Evolutionary conservation across 2,329 filamentous ascomycete genomes (phyloP).

Genomic region (Pyricularia sp.): DNA sequence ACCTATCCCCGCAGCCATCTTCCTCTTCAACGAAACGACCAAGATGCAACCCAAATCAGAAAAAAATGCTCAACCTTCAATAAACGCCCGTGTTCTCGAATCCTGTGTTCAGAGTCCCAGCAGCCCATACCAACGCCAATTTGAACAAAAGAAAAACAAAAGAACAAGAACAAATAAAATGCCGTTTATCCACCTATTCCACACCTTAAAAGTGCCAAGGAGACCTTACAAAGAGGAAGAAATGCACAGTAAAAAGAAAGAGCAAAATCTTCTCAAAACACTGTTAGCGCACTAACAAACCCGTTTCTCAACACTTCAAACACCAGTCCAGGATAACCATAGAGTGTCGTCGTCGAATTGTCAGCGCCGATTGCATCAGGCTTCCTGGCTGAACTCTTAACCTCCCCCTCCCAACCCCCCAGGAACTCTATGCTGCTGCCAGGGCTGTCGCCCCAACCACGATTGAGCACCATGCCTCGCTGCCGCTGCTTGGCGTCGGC

Average conservation of each 20-base stretch:
- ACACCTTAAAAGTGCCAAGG: background rate
- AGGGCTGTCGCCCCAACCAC: conserved; percentile 85
- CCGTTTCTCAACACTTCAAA: conserved; percentile 96
- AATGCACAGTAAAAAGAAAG: background rate
- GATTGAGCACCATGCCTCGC: conserved; percentile 78
- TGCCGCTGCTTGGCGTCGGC: conserved; percentile 43
- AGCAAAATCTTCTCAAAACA: conserved; percentile 52
- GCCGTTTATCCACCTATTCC: background rate
- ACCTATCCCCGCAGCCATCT: background rate
- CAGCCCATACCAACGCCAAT: background rate
- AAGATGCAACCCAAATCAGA: background rate
- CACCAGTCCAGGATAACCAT: conserved; percentile 85
- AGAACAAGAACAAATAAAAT: background rate
- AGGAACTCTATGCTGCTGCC: conserved; percentile 82
- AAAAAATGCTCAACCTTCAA: background rate
- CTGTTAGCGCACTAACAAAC: conserved; percentile 77
- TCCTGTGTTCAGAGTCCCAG: background rate
- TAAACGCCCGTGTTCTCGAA: background rate
- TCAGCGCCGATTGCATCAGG: conserved; percentile 33
- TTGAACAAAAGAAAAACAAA: background rate
- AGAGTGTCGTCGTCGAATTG: conserved; percentile 69
- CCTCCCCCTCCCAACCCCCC: conserved; percentile 75
- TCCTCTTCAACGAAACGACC: background rate
- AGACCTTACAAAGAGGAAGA: background rate
- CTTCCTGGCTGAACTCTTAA: conserved; percentile 11